Conservation (phyloP, 257 asterid genomes). For the Fraxinus pennsylvanica region DNA sequence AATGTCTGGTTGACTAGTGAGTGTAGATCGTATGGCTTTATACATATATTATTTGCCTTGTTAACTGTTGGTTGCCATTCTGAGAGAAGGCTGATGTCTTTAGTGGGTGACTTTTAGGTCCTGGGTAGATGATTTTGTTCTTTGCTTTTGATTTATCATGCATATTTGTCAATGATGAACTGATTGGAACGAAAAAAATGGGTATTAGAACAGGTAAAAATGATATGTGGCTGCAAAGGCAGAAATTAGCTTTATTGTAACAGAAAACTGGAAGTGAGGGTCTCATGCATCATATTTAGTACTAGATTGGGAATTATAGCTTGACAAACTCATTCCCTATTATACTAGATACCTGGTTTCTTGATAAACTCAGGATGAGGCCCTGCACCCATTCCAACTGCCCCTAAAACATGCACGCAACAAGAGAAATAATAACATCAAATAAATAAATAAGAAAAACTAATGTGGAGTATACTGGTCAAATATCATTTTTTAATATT, state of each 20-base stretch:
- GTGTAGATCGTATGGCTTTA: background rate
- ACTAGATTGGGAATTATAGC: background rate
- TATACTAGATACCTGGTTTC: background rate
- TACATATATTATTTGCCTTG: background rate
- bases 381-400: too few species aligned
- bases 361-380: background rate
- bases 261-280: slow-evolving; percentile 6
- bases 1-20: background rate
- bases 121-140: background rate
- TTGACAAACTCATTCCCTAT: background rate
- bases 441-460: too few species aligned
- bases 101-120: background rate
- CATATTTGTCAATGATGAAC: slow-evolving; percentile 14
- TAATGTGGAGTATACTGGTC: background rate
- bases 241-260: background rate
- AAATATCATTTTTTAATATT: background rate
- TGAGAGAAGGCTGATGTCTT: background rate
- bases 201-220: background rate
- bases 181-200: background rate
- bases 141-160: background rate
- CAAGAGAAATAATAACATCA: too few species aligned
- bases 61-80: background rate
- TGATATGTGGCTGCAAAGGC: background rate
- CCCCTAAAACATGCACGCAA: too few species aligned
- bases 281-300: background rate